Evolutionary conservation across 2,329 filamentous ascomycete species (phyloP).

Genomic region (Botrytis sinoallii): DNA sequence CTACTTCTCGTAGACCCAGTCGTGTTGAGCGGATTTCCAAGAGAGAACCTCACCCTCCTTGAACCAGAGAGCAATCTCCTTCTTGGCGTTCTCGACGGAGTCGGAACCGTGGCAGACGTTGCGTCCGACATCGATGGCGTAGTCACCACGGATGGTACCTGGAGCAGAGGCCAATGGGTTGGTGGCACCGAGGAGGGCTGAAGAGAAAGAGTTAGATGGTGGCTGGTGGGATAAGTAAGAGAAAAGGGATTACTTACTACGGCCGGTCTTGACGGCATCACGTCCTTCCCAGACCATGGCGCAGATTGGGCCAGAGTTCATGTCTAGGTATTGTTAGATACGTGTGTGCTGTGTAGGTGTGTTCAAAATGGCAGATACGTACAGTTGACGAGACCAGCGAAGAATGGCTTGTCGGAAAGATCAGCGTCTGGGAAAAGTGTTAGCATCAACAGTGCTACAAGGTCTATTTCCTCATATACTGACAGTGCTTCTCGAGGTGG

Average conservation of each 20-base stretch:
- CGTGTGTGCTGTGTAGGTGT: constrained; percentile 23
- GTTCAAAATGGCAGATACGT: constrained; percentile 41
- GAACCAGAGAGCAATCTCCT: constrained; percentile 99
- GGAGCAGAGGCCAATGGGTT: constrained; percentile 94
- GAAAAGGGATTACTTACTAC: constrained; percentile 54
- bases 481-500: constrained; percentile 96
- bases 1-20: constrained; percentile 96
- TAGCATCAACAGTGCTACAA: constrained; percentile 24
- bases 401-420: constrained; percentile 93
- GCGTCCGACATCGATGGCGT: constrained; percentile 82
- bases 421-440: constrained; percentile 61
- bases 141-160: constrained; percentile 95
- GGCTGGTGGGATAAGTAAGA: constrained; percentile 11
- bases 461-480: constrained; percentile 38
- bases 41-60: constrained; percentile 76
- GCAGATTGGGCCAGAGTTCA: constrained; percentile 93
- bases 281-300: constrained; percentile 99
- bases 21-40: constrained; percentile 81
- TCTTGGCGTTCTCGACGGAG: constrained; percentile 97
- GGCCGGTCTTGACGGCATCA: constrained; percentile 98
- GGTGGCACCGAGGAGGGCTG: constrained; percentile 93
- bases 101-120: constrained; percentile 99
- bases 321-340: constrained; percentile 60
- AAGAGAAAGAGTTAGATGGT: constrained; percentile 25
- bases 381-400: constrained; percentile 90